Evolutionary conservation across 1,284 basidiomycete genomes (phyloP), one percentile per base, ranked within the genome.

Genomic region (Phellopilus nigrolimitatus): DNA sequence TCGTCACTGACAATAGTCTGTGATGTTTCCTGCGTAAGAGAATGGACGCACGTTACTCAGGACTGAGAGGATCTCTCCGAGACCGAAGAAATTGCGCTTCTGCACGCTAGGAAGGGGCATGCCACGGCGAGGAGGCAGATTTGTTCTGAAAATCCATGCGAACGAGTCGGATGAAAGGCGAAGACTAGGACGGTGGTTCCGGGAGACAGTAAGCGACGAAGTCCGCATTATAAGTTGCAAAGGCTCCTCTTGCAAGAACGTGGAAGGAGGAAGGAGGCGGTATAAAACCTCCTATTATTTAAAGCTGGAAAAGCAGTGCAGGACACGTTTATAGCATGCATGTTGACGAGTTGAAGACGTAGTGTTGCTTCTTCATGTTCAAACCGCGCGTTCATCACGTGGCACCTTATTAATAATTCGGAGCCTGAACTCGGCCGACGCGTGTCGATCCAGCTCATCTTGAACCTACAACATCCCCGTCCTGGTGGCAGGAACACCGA

Each of bases 61-160:
- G 13, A 90, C 88, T 15, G 78, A 75, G 34, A 91, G 66, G 53
- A 91, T 80, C 57, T 91, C 88, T 49, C 84, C 78, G 68, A 91
- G 74, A 17, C 88, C 87, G 58, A 91, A 91, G 60, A 89, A 79
- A 57, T 82, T 82, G 49, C 85, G 72, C 60, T 79, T 80, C 60
- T 78, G 78, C 47, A 78, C 68, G 62, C 82, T 78, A 10, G 79
- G 76, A 55, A 82, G 68, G 49, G 74, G 77, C 48, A 79, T 81
- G 51, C 74, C 74, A 53, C 81, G 71, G 60, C 76, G 72, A 49
- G 79, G 75, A 58, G 84, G 82, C 48, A 86, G 77, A 65, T 84
- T 87, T 56, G 78, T 80, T 59, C 82, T 75, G 63, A 86, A 84
- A 48, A 86, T 71, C 83, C 83, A 87, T 34, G 54, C 37, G 21